A percentile compares a stretch with the other conserved stretches of the same genome.
phyloP scores from a whole-genome alignment of 164 flowering plant genomes.

The Chimonanthus praecox region DNA sequence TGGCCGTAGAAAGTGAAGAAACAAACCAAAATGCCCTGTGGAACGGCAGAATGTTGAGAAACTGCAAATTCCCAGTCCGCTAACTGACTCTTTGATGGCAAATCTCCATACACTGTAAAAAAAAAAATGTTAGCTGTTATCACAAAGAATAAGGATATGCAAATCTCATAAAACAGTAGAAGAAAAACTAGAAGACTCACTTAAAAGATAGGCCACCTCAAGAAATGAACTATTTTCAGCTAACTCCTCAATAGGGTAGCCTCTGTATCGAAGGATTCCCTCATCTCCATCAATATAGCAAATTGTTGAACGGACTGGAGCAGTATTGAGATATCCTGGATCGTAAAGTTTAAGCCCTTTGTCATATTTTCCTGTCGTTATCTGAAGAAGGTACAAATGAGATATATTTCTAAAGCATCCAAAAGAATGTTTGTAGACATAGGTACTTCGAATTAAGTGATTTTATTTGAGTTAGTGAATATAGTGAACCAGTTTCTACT shows the following conservation, averaged over 20 bases:
- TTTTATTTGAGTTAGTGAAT: background rate
- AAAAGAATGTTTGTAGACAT: background rate
- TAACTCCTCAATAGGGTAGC: conserved; percentile 96
- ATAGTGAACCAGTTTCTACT: background rate
- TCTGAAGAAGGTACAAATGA: conserved; percentile 29
- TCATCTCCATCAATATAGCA: conserved; percentile 98
- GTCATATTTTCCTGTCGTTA: conserved; percentile 74
- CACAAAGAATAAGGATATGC: background rate
- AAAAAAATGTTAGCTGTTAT: background rate
- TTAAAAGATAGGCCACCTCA: conserved; percentile 87
- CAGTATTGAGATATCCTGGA: conserved; percentile 96
- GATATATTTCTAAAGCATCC: background rate
- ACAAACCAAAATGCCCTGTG: conserved; percentile 89
- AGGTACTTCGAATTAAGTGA: background rate
- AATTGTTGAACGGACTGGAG: conserved; percentile 87
- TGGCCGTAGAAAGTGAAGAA: background rate
- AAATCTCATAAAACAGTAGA: background rate
- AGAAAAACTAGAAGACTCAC: conserved; percentile 23
- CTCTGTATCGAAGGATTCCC: conserved; percentile 93
- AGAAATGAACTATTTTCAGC: conserved; percentile 83
- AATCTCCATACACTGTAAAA: conserved; percentile 76
- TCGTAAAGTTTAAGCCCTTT: conserved; percentile 96
- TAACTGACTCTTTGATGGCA: conserved; percentile 80
- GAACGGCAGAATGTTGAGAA: conserved; percentile 96
- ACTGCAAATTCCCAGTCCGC: conserved; percentile 96